Evolutionary conservation across 441 rosid genomes (phyloP).

Genomic region (Biscutella laevigata): DNA sequence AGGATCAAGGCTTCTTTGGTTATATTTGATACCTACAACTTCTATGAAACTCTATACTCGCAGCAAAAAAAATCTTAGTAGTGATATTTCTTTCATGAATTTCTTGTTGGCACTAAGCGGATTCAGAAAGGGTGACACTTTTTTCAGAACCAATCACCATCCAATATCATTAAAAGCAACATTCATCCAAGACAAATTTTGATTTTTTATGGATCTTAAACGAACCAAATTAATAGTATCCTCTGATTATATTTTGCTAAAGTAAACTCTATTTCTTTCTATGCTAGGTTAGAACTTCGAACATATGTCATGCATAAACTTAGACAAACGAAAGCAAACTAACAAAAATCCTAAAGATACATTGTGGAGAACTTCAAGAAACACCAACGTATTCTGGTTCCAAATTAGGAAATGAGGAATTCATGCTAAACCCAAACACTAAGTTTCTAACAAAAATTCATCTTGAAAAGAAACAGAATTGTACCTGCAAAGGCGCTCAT

Average conservation of each 20-base stretch:
- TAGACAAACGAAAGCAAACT: not conserved
- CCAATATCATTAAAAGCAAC: not conserved
- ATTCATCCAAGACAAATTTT: not conserved
- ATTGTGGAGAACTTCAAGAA: not conserved
- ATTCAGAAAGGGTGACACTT: not conserved
- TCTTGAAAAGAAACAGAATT: not conserved
- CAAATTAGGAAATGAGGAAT: not conserved
- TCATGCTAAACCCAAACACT: constrained; percentile 1
- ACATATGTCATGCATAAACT: not conserved
- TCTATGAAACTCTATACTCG: not conserved
- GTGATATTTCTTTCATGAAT: not conserved
- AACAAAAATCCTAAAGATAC: not conserved
- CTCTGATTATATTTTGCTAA: not conserved
- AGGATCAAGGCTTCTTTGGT: constrained; percentile 15
- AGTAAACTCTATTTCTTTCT: not conserved
- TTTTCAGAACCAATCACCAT: not conserved
- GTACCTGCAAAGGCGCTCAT: constrained; percentile 95
- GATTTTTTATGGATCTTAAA: not conserved
- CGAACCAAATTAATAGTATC: not conserved
- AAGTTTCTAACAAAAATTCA: not conserved
- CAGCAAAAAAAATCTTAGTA: not conserved
- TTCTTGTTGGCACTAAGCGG: not conserved
- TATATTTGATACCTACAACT: not conserved
- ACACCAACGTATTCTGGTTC: not conserved
- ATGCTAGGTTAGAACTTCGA: too few species aligned